phyloP scores from a whole-genome alignment of 2,329 filamentous ascomycete species.

The Aspergillus clavatus region DNA sequence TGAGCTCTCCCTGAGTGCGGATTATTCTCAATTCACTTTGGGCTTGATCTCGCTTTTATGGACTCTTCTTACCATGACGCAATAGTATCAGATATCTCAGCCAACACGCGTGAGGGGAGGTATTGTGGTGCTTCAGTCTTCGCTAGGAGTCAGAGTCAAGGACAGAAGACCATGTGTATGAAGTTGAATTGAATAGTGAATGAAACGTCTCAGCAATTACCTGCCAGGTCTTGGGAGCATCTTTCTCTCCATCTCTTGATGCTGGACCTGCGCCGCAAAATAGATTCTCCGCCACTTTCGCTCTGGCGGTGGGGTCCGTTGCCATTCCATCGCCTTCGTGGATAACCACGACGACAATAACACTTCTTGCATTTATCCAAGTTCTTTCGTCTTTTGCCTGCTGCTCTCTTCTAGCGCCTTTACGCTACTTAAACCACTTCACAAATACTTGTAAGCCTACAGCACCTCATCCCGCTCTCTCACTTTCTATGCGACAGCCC shows the following conservation, averaged over 20 bases:
- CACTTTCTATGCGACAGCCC: background rate
- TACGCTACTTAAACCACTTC: no score
- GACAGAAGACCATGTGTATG: background rate
- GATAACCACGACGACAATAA: conserved; percentile 4
- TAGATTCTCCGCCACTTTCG: conserved; percentile 33
- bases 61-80: conserved; percentile 26
- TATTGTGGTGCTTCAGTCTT: background rate
- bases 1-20: conserved; percentile 40
- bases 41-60: background rate
- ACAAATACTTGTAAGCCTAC: no score
- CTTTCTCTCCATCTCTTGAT: background rate
- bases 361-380: conserved; percentile 12
- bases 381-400: conserved; percentile 6
- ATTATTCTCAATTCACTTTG: conserved; percentile 7
- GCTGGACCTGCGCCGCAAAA: conserved; percentile 30
- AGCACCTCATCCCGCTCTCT: conserved; percentile 1
- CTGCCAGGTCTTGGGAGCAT: no score
- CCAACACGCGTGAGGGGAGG: background rate
- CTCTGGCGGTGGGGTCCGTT: conserved; percentile 26
- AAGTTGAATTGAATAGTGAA: background rate
- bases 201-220: conserved; percentile 1
- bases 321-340: conserved; percentile 16
- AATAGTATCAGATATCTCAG: conserved; percentile 5
- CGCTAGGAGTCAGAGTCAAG: background rate
- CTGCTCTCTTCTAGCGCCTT: background rate